A percentile compares a stretch with the other conserved stretches of the same genome.
Conservation (phyloP, 2,329 filamentous ascomycete species). For the Bertia moriformis region DNA sequence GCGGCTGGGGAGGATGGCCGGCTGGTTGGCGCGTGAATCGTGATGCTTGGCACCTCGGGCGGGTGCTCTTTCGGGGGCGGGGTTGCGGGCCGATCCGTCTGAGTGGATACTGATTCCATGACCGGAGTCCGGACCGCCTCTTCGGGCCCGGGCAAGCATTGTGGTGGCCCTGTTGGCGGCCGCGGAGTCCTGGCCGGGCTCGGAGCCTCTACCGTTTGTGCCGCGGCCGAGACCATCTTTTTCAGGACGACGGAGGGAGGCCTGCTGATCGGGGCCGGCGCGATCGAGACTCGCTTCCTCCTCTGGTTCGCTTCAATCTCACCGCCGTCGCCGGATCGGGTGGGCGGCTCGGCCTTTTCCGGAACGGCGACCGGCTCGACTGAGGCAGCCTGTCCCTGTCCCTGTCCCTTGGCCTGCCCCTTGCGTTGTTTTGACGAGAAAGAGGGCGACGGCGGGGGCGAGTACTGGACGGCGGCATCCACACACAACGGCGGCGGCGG, state of each 20-base stretch:
- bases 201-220: constrained; percentile 21
- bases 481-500: constrained; percentile 29
- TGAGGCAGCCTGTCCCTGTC: too few relatives aligned
- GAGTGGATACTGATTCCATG: constrained; percentile 27
- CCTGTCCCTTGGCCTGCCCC: too few relatives aligned
- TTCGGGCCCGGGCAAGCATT: constrained; percentile 53
- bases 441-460: constrained; percentile 69
- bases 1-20: constrained; percentile 61
- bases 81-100: constrained; percentile 37
- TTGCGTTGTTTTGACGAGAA: too few relatives aligned
- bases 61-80: constrained; percentile 9
- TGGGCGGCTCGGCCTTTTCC: constrained; percentile 22
- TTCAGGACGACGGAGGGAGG: constrained; percentile 17
- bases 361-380: too few relatives aligned
- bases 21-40: constrained; percentile 76
- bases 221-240: constrained; percentile 56
- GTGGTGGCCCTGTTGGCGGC: constrained; percentile 36
- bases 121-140: constrained; percentile 21
- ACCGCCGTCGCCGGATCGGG: constrained; percentile 26
- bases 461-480: constrained; percentile 69
- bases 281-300: constrained; percentile 49
- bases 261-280: too few relatives aligned
- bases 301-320: constrained; percentile 58
- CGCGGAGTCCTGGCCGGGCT: neutral
- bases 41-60: constrained; percentile 49